These are phyloP conservation scores for Urtica urens DNA, from an alignment of 306 rosid genomes.

Conservation along the genomic window DNA sequence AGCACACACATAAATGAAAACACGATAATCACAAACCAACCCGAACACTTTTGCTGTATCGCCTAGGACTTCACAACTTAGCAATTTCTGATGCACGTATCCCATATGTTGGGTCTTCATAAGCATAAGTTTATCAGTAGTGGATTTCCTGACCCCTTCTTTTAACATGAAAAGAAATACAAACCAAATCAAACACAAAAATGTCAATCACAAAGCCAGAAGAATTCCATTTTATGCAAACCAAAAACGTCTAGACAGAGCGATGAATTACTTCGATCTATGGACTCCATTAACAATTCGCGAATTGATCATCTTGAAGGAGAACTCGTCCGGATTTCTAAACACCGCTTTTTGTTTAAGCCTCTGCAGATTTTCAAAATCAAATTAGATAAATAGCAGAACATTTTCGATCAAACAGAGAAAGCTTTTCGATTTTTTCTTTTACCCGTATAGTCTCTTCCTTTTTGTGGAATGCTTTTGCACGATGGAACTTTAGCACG, in stretches of 20 bases:
- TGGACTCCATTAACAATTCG: constrained; percentile 61
- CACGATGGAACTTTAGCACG: no score
- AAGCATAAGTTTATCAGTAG: constrained; percentile 54
- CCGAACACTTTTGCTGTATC: no score
- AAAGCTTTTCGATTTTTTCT: neutral
- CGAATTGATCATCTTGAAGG: constrained; percentile 60
- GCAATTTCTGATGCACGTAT: constrained; percentile 61
- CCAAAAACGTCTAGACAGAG: neutral
- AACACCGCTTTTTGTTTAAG: constrained; percentile 68
- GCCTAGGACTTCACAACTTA: constrained; percentile 27
- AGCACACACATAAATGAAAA: constrained; percentile 19
- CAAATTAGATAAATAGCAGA: neutral
- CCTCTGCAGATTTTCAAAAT: constrained; percentile 31
- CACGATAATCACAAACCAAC: neutral
- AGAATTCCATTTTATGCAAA: neutral
- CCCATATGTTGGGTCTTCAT: constrained; percentile 85
- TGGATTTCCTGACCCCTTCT: constrained; percentile 62
- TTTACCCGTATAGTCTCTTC: constrained; percentile 57
- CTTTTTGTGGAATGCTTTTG: constrained; percentile 54
- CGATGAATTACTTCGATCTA: constrained; percentile 31
- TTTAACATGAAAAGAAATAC: constrained; percentile 17
- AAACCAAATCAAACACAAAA: neutral
- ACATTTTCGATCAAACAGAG: neutral
- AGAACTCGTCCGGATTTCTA: constrained; percentile 67
- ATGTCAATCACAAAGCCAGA: neutral